Percentiles rank a stretch among this genome's conserved stretches.
Evolutionary conservation across 2,329 filamentous ascomycete species (phyloP).

Genomic region (Atkinsonella hypoxylon): DNA sequence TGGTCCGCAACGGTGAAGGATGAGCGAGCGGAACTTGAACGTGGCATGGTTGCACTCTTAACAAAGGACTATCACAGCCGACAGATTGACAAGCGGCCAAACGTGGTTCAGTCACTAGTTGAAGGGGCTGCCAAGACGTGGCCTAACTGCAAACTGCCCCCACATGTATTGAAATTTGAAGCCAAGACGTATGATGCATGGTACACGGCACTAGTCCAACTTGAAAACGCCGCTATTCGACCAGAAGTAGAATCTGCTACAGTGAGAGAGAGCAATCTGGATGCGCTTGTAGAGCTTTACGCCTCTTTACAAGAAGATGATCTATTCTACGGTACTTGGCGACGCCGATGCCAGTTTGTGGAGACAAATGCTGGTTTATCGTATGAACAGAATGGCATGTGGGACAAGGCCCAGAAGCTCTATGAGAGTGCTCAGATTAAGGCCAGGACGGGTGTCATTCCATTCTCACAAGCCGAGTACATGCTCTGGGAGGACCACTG

Average conservation of each 20-base stretch:
- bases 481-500: constrained; percentile 99
- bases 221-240: constrained; percentile 79
- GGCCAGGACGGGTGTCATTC: constrained; percentile 86
- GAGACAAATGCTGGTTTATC: constrained; percentile 96
- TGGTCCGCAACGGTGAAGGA: constrained; percentile 85
- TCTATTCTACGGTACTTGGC: constrained; percentile 95
- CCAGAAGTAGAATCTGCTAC: constrained; percentile 74
- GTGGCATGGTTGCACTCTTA: constrained; percentile 77
- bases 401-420: constrained; percentile 96
- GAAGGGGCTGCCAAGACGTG: constrained; percentile 75
- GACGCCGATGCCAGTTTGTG: constrained; percentile 86
- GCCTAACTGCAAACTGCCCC: constrained; percentile 83
- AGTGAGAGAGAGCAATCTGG: constrained; percentile 86
- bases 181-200: constrained; percentile 91
- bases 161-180: constrained; percentile 91
- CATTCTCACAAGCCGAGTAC: constrained; percentile 93
- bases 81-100: constrained; percentile 89
- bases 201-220: constrained; percentile 86
- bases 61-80: constrained; percentile 93
- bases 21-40: constrained; percentile 80
- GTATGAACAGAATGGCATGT: constrained; percentile 98
- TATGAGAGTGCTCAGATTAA: constrained; percentile 97
- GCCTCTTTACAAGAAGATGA: constrained; percentile 87
- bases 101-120: constrained; percentile 85
- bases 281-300: constrained; percentile 91